phyloP scores from a whole-genome alignment of 2,329 filamentous ascomycete species.

The Talaromyces sp. region DNA sequence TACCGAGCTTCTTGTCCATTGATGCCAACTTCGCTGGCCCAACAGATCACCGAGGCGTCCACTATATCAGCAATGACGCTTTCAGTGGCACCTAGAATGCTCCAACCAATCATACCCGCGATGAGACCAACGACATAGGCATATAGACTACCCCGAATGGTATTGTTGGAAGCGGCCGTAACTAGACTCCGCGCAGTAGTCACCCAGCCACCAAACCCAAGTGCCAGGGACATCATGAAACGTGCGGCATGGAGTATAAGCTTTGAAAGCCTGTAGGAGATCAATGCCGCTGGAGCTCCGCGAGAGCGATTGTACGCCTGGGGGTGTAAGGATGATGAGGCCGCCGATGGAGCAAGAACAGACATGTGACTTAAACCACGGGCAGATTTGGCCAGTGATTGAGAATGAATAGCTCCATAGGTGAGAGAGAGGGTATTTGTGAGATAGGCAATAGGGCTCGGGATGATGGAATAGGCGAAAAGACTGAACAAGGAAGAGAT shows the following conservation, averaged over 20 bases:
- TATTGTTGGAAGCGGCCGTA: slow-evolving; percentile 54
- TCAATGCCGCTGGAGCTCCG: slow-evolving; percentile 57
- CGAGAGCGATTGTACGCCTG: slow-evolving; percentile 46
- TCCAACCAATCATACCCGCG: slow-evolving; percentile 93
- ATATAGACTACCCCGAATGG: slow-evolving; percentile 77
- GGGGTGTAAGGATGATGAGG: slow-evolving; percentile 64
- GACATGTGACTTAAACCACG: slow-evolving; percentile 79
- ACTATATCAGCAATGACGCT: slow-evolving; percentile 84
- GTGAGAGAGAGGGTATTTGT: slow-evolving; percentile 92
- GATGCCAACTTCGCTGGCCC: slow-evolving; percentile 82
- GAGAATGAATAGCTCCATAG: slow-evolving; percentile 90
- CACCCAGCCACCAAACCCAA: slow-evolving; percentile 97
- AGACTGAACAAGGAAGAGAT: slow-evolving; percentile 70
- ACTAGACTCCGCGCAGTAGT: slow-evolving; percentile 80
- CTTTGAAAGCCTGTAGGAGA: slow-evolving; percentile 89
- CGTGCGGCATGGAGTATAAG: slow-evolving; percentile 87
- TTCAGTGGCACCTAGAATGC: slow-evolving; percentile 86
- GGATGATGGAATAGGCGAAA: slow-evolving; percentile 77
- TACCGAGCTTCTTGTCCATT: slow-evolving; percentile 68
- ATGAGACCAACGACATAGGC: slow-evolving; percentile 92
- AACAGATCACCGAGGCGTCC: slow-evolving; percentile 88
- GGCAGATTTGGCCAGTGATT: slow-evolving; percentile 76
- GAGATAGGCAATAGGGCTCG: slow-evolving; percentile 79
- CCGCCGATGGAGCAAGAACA: slow-evolving; percentile 71
- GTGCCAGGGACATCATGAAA: slow-evolving; percentile 83